A percentile compares a stretch with the other conserved stretches of the same genome.
Conservation (phyloP, 164 flowering plant species). For the Stephania yunnanensis region DNA sequence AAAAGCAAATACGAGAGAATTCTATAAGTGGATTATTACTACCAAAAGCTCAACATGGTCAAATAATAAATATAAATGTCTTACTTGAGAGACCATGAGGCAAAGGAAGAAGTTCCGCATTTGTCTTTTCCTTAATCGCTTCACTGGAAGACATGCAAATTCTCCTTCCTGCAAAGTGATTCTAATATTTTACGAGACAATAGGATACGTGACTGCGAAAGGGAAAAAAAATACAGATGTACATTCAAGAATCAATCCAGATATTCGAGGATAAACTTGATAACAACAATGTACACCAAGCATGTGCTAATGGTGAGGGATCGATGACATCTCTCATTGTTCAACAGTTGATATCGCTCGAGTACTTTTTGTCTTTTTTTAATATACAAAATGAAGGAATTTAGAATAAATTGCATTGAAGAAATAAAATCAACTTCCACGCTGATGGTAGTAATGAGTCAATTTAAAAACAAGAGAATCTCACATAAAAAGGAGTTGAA, state of each 20-base stretch:
- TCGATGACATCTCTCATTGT: background rate
- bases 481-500: background rate
- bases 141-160: constrained; percentile 63
- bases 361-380: background rate
- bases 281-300: too few species aligned
- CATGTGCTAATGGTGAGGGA: too few species aligned
- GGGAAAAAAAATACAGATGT: too few species aligned
- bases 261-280: too few species aligned
- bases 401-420: background rate
- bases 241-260: too few species aligned
- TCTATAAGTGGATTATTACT: background rate
- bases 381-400: background rate
- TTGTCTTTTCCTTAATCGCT: constrained; percentile 77
- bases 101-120: constrained; percentile 87
- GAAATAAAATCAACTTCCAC: background rate
- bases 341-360: background rate
- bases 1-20: background rate
- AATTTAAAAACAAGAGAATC: background rate
- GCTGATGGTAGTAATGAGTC: background rate
- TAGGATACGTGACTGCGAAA: too few species aligned
- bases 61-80: constrained; percentile 3
- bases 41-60: background rate
- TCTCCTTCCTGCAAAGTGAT: constrained; percentile 69
- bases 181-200: background rate
- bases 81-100: constrained; percentile 96